phyloP scores from a whole-genome alignment of 75 land plant genomes.

The Cryptomeria japonica region DNA sequence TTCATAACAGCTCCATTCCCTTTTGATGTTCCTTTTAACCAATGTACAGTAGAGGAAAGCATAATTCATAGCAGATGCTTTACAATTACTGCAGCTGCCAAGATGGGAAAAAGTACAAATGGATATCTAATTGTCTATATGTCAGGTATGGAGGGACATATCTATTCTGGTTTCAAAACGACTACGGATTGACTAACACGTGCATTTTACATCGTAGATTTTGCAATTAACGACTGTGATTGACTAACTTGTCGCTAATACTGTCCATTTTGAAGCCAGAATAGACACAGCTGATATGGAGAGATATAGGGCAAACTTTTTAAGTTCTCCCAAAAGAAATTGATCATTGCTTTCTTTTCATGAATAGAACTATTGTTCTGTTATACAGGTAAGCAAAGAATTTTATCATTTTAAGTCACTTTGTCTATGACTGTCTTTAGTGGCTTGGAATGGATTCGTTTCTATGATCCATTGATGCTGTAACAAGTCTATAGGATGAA shows the following conservation, averaged over 20 bases:
- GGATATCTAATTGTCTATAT: not conserved
- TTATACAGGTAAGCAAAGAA: not conserved
- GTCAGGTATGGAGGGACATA: not conserved
- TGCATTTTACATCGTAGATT: too few species aligned
- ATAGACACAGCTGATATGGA: too few species aligned
- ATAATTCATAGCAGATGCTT: not conserved
- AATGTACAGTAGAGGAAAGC: not conserved
- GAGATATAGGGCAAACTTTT: not conserved
- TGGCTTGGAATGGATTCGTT: too few species aligned
- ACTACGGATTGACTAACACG: too few species aligned
- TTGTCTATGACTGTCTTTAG: not conserved
- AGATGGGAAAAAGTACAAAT: not conserved
- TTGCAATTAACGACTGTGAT: too few species aligned
- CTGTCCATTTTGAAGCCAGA: too few species aligned
- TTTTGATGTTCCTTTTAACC: not conserved
- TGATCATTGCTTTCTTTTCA: not conserved
- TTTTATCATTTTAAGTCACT: not conserved
- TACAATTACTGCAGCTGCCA: not conserved
- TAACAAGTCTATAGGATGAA: too few species aligned
- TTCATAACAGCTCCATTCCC: not conserved
- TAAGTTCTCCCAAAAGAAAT: not conserved
- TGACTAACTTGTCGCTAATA: too few species aligned
- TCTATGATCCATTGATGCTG: too few species aligned
- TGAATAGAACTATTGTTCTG: not conserved
- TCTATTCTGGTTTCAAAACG: too few species aligned